Base-by-base conservation (phyloP, 106 monocot species). In the Hemerocallis citrina region DNA sequence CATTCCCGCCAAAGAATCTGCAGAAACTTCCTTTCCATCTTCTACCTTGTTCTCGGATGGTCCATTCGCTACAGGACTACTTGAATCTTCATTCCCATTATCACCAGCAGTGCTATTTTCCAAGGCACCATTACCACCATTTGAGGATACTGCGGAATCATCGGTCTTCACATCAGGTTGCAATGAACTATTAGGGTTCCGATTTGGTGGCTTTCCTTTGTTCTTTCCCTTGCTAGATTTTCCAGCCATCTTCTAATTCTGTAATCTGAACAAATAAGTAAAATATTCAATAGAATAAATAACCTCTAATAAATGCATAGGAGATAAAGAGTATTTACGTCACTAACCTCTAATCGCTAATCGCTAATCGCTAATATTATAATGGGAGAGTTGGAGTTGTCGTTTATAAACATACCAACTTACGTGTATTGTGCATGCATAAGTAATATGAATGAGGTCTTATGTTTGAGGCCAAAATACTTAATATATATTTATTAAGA, bases 131-230 rank as follows among this genome's bases (percentile, higher is more conserved):
- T 32, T 43, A 33, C 36, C 44, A 13, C 73, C 69, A 5, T 57
- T 60, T 23, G 56, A 33, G 13, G 64, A 19, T n/a, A 49, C 14
- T 19, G 62, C 30, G 21, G 71, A 45, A 20, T 66, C 83, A 46
- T 27, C 27, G 2, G 64, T 35, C 59, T 78, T 81, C 15, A 67
- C 8, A 62, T 63, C 72, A 9, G 29, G 6, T 16, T 66, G 61
- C 2, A 64, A 42, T 20, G 22, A 3, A 40, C 24, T 66, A 28
- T 14, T 39, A 17, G 39, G n/a, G 30, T 46, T 77, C 11, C 64
- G 39, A 55, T 47, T 75, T 20, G 59, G 34, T 6, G 50, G 36
- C 59, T 62, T 86, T n/a, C 66, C 77, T 62, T 78, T 85, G 64
- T 32, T 55, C 55, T 55, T 55, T 12, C 14, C 7, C 33, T 34